Conservation (phyloP, 257 asterid species). For the Lycium barbarum region DNA sequence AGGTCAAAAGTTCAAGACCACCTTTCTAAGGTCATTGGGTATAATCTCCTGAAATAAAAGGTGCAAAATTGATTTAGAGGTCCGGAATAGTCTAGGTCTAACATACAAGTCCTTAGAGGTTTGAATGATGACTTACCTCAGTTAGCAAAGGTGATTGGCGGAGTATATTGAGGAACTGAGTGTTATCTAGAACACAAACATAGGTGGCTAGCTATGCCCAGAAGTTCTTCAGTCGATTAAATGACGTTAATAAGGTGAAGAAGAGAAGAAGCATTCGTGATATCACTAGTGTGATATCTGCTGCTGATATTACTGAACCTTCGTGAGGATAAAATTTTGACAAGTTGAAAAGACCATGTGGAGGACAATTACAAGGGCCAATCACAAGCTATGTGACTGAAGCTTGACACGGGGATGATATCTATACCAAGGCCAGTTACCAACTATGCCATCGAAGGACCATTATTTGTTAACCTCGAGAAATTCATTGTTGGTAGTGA, state of each 20-base stretch:
- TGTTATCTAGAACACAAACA: constrained; percentile 15
- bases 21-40: too few relatives aligned
- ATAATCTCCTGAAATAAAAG: too few relatives aligned
- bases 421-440: neutral
- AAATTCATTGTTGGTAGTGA: neutral
- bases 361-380: neutral
- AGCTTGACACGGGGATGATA: neutral
- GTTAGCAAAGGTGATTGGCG: neutral
- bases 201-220: constrained; percentile 19
- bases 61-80: too few relatives aligned
- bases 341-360: neutral
- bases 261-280: constrained; percentile 7
- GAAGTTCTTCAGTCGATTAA: neutral
- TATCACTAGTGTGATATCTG: neutral
- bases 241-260: neutral
- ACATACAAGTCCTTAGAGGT: too few relatives aligned
- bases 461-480: neutral
- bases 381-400: neutral
- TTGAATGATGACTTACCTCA: too few relatives aligned
- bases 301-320: neutral
- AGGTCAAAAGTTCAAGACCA: too few relatives aligned
- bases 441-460: neutral
- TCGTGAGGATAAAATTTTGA: neutral
- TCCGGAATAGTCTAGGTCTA: too few relatives aligned
- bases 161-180: neutral